phyloP scores from a whole-genome alignment of 495 filamentous ascomycete genomes.

The Podospora pseudoanserina region DNA sequence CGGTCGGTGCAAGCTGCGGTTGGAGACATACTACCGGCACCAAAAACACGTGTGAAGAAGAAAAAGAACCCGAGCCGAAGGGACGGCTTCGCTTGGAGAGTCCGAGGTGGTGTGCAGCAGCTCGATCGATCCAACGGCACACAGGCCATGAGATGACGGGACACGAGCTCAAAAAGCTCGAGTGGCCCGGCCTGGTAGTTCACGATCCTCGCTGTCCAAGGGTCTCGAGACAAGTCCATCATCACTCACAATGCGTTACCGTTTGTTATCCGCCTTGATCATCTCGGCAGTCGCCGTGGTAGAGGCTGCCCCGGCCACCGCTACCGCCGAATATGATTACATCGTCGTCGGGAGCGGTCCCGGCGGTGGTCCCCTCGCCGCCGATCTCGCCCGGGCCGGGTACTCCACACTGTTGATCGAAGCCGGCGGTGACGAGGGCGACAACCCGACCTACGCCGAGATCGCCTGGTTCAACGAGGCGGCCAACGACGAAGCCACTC shows the following conservation, averaged over 20 bases:
- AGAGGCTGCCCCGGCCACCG: slow-evolving; percentile 5
- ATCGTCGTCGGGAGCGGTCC: slow-evolving; percentile 64
- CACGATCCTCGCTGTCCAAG: slow-evolving; percentile 28
- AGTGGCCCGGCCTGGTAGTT: neutral
- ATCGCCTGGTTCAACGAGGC: slow-evolving; percentile 42
- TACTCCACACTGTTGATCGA: slow-evolving; percentile 60
- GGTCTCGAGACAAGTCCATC: neutral
- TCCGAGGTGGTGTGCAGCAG: neutral
- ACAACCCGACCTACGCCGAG: slow-evolving; percentile 43
- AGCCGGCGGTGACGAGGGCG: slow-evolving; percentile 59
- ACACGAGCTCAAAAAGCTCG: neutral
- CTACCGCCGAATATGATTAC: slow-evolving; percentile 52
- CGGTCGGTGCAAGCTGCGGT: neutral
- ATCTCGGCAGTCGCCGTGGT: slow-evolving; percentile 25
- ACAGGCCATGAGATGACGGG: neutral
- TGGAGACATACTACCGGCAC: neutral
- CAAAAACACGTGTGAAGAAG: neutral
- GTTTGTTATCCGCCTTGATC: slow-evolving; percentile 29
- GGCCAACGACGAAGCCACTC: slow-evolving; percentile 44
- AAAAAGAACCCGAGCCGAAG: neutral
- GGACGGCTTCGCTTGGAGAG: neutral
- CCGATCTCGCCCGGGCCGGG: slow-evolving; percentile 57
- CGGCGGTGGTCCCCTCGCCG: slow-evolving; percentile 61
- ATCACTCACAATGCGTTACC: slow-evolving; percentile 25
- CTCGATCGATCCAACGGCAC: neutral